Base-by-base conservation (phyloP, 352 stramenopile species). In the Saprolegnia parasitica region DNA sequence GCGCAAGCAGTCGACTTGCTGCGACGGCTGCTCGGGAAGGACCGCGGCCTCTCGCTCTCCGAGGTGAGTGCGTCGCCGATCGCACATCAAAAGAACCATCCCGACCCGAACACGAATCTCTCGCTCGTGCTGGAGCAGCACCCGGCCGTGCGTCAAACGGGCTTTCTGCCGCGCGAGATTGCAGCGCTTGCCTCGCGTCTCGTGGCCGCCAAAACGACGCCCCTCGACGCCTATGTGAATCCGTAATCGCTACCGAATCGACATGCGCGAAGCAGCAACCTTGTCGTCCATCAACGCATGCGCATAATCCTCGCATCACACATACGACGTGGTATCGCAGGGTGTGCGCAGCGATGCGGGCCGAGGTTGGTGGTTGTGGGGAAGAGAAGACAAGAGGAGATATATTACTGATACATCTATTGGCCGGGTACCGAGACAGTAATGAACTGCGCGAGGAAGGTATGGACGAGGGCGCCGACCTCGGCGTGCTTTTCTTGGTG, bases 401-500 rank as follows among this genome's bases (percentile, higher is more conserved):
- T n/a, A n/a, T n/a, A n/a, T n/a, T n/a, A n/a, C n/a, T n/a, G n/a
- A n/a, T n/a, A n/a, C 29, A 35, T 35, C 5, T 35, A 35, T 35
- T 35, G 29, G 2, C 5, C 29, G 29, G 29, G 29, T 5, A 35
- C 29, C 29, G 29, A 35, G 29, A 35, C 5, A 2, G 29, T 35
- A 35, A 35, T 35, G 29, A 35, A 35, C 42, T 49, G 11, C 8
- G 42, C 10, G 8, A 70, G 54, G 37, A 63, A 70, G 8, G 62
- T 46, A 18, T n/a, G 15, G 29, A 70, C 46, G 13, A 24, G 21
- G 9, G n/a, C 21, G 54, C 26, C 46, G 18, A 70, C 63, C 61
- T 86, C 79, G 0, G 74, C 73, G 61, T 83, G 37, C 32, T 81
- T 85, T 56, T 92, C 84, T 55, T 90, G 81, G 65, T 92, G 84